These are phyloP conservation scores for Coemansia pectinata DNA, from an alignment of 192 early-diverging fungal genomes.

Conservation along the genomic window DNA sequence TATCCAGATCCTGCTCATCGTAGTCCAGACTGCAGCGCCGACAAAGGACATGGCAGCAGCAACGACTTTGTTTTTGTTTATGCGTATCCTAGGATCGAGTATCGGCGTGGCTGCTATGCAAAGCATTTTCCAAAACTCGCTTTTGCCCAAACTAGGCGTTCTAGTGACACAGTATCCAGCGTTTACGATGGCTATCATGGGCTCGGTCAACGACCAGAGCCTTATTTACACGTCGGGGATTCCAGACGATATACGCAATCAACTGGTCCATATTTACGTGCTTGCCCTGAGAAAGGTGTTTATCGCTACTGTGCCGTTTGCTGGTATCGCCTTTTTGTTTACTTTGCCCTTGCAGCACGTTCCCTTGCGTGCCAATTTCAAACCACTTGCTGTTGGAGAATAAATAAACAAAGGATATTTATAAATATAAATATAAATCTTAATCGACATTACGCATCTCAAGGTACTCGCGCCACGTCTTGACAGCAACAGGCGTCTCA, in stretches of 20 bases:
- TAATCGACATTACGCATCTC: slow-evolving; percentile 49
- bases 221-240: slow-evolving; percentile 39
- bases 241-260: slow-evolving; percentile 23
- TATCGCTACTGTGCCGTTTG: slow-evolving; percentile 59
- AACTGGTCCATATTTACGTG: slow-evolving; percentile 56
- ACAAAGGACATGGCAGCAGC: slow-evolving; percentile 62
- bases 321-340: slow-evolving; percentile 52
- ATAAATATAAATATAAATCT: no score
- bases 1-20: slow-evolving; percentile 65
- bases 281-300: slow-evolving; percentile 57
- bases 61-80: slow-evolving; percentile 67
- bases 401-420: background rate
- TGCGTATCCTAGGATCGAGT: slow-evolving; percentile 60
- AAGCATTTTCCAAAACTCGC: slow-evolving; percentile 57
- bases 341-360: slow-evolving; percentile 56
- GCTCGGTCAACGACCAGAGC: slow-evolving; percentile 36
- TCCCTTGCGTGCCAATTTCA: slow-evolving; percentile 18
- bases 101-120: slow-evolving; percentile 63
- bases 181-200: slow-evolving; percentile 12
- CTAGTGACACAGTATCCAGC: slow-evolving; percentile 19
- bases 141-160: slow-evolving; percentile 21
- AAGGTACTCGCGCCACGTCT: slow-evolving; percentile 70
- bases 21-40: slow-evolving; percentile 64
- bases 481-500: slow-evolving; percentile 64
- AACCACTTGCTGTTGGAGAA: slow-evolving; percentile 6